Evolutionary conservation across 129 eudicot genomes (phyloP).

Genomic region (Flaveria brownii): DNA sequence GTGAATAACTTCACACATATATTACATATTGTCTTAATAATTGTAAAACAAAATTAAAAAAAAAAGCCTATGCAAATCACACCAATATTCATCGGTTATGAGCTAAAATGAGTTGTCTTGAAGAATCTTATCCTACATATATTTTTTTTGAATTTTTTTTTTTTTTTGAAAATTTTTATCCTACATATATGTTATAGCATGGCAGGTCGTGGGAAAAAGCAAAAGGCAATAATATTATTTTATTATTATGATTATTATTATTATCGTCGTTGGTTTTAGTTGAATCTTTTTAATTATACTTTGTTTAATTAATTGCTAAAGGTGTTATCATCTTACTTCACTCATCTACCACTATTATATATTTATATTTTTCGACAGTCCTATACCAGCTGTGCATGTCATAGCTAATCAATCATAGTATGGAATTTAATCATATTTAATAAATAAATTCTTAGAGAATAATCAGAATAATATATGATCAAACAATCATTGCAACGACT

Average conservation of each 20-base stretch:
- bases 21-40: background rate
- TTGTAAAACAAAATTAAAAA: background rate
- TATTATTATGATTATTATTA: background rate
- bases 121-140: slow-evolving; percentile 35
- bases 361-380: background rate
- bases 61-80: too few species aligned
- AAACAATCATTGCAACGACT: slow-evolving; percentile 7
- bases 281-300: background rate
- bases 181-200: slow-evolving; percentile 7
- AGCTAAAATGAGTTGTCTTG: slow-evolving; percentile 34
- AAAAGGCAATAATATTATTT: background rate
- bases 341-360: background rate
- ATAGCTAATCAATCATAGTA: slow-evolving; percentile 7
- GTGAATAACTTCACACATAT: background rate
- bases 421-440: background rate
- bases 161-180: too few species aligned
- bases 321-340: background rate
- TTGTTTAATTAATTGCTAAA: background rate
- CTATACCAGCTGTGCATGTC: background rate
- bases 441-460: background rate
- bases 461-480: background rate
- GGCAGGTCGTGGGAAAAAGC: slow-evolving; percentile 11
- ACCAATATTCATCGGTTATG: background rate
- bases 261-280: slow-evolving; percentile 5
- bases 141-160: too few species aligned